These are phyloP conservation scores for Xylariaceae sp. DNA, from an alignment of 2,329 filamentous ascomycete species.

Conservation along the genomic window DNA sequence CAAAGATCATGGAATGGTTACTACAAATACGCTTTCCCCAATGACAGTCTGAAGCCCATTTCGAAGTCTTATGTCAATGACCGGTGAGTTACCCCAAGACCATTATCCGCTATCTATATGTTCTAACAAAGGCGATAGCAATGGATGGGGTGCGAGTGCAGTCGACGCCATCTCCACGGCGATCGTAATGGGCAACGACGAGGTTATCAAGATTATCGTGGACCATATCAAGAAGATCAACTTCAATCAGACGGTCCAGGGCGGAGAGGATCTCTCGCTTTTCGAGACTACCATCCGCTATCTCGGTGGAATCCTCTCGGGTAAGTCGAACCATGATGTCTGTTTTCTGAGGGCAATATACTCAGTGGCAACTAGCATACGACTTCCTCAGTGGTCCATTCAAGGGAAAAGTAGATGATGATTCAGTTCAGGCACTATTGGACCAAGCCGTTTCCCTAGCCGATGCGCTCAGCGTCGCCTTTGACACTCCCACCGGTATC, in stretches of 20 bases:
- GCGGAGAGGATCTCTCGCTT: constrained; percentile 54
- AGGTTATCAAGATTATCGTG: constrained; percentile 66
- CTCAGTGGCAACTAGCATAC: constrained; percentile 43
- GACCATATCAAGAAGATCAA: constrained; percentile 65
- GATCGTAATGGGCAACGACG: constrained; percentile 64
- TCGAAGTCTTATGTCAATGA: constrained; percentile 62
- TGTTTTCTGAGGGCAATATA: constrained; percentile 3
- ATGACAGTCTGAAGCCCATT: constrained; percentile 69
- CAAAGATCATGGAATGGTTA: constrained; percentile 68
- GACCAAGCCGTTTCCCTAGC: constrained; percentile 63
- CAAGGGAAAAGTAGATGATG: constrained; percentile 41
- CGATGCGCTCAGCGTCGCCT: constrained; percentile 69
- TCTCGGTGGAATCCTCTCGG: constrained; percentile 72
- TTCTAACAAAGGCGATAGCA: constrained; percentile 44
- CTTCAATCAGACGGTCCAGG: constrained; percentile 55
- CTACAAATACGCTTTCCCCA: constrained; percentile 66
- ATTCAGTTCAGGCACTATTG: constrained; percentile 55
- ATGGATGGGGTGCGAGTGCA: constrained; percentile 79
- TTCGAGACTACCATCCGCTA: constrained; percentile 93
- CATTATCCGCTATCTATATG: neutral
- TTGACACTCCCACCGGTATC: constrained; percentile 69
- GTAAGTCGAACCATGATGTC: constrained; percentile 33
- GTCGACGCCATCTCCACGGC: constrained; percentile 78
- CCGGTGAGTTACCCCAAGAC: constrained; percentile 46
- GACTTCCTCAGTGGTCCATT: constrained; percentile 68